phyloP scores from a whole-genome alignment of 2,329 filamentous ascomycete species.

The Ophiognomonia clavigignenti-juglandacearum region DNA sequence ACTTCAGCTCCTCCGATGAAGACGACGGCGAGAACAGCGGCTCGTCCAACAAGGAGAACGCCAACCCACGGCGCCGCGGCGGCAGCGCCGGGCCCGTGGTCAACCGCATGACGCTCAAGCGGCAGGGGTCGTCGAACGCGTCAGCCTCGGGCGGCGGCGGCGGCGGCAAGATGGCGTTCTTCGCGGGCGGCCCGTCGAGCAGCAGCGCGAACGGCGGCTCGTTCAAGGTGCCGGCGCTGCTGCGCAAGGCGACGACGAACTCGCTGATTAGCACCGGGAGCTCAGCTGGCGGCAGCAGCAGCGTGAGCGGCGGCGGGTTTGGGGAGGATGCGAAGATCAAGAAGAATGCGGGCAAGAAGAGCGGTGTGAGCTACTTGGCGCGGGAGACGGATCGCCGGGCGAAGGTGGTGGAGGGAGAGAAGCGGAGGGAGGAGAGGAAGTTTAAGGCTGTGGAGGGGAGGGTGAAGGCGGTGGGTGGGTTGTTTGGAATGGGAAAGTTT shows the following conservation, averaged over 20 bases:
- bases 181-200: constrained; percentile 28
- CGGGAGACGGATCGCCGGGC: constrained; percentile 54
- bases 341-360: constrained; percentile 55
- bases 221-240: constrained; percentile 66
- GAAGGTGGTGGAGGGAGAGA: constrained; percentile 51
- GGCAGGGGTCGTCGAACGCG: constrained; percentile 34
- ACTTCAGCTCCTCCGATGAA: constrained; percentile 48
- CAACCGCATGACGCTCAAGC: constrained; percentile 70
- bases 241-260: constrained; percentile 70
- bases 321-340: constrained; percentile 49
- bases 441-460: constrained; percentile 53
- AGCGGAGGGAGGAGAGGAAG: constrained; percentile 53
- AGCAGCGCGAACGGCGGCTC: constrained; percentile 30
- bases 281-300: neutral
- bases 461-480: constrained; percentile 50
- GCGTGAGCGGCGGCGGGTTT: constrained; percentile 16
- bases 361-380: constrained; percentile 56
- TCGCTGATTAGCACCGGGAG: constrained; percentile 33
- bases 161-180: constrained; percentile 52
- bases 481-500: constrained; percentile 54
- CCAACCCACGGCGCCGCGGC: constrained; percentile 30
- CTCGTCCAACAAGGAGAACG: constrained; percentile 47
- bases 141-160: constrained; percentile 22
- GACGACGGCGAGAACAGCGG: constrained; percentile 42
- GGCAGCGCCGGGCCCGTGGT: constrained; percentile 59